Evolutionary conservation across 192 early-diverging fungal species (phyloP).

Genomic region (Podila epigama): DNA sequence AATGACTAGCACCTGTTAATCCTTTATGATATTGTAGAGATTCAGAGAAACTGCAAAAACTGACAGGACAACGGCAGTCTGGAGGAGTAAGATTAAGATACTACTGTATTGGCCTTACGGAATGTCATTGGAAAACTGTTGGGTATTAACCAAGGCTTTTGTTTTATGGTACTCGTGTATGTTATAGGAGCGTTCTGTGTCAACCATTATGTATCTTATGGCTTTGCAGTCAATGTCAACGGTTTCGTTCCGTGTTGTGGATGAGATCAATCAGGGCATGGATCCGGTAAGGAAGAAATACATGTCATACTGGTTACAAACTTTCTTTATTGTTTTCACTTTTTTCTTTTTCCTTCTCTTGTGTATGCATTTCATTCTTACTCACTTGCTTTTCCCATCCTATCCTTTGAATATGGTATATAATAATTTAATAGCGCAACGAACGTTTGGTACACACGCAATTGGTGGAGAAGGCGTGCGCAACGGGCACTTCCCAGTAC

Average conservation of each 20-base stretch:
- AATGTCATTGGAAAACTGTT: too few relatives aligned
- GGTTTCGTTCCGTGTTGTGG: conserved; percentile 96
- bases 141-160: too few relatives aligned
- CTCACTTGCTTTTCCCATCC: not conserved
- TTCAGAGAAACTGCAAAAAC: conserved; percentile 79
- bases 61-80: conserved; percentile 92
- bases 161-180: not conserved
- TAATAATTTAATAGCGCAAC: conserved; percentile 65
- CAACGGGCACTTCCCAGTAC: conserved; percentile 77
- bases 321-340: not conserved
- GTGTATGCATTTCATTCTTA: not conserved
- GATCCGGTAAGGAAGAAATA: conserved; percentile 65
- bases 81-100: conserved; percentile 73
- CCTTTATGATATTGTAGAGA: conserved; percentile 56
- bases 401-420: too few relatives aligned
- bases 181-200: conserved; percentile 87
- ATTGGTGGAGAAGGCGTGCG: conserved; percentile 85
- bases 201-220: conserved; percentile 96
- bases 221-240: conserved; percentile 87
- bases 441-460: conserved; percentile 95
- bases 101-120: not conserved
- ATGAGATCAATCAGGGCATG: conserved; percentile 99
- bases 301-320: not conserved
- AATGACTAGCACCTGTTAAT: too few relatives aligned
- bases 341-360: not conserved